These are phyloP conservation scores for Neospermospora avenae DNA, from an alignment of 2,329 filamentous ascomycete genomes.

Conservation along the genomic window DNA sequence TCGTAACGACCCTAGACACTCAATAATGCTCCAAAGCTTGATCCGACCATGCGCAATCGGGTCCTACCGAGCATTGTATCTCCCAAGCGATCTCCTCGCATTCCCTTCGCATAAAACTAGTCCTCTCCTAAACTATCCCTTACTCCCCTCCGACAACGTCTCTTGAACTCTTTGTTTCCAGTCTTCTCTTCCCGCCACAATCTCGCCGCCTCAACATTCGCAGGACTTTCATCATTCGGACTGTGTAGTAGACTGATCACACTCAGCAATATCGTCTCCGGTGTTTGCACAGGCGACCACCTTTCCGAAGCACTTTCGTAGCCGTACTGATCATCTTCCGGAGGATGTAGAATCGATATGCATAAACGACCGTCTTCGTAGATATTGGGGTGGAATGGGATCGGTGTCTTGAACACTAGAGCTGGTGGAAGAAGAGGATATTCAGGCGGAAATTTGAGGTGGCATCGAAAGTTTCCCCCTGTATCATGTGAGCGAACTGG, in stretches of 20 bases:
- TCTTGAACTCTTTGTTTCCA: constrained; percentile 68
- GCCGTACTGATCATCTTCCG: constrained; percentile 89
- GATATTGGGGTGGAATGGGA: constrained; percentile 93
- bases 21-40: neutral
- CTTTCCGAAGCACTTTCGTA: constrained; percentile 89
- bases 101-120: constrained; percentile 29
- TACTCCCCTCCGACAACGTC: constrained; percentile 72
- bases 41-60: neutral
- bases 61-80: neutral
- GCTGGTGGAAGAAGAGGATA: constrained; percentile 88
- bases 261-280: constrained; percentile 87
- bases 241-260: constrained; percentile 90
- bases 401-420: constrained; percentile 79
- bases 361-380: constrained; percentile 86
- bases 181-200: constrained; percentile 77
- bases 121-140: constrained; percentile 78
- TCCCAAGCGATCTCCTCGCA: neutral
- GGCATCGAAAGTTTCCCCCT: constrained; percentile 92
- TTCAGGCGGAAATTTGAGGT: constrained; percentile 75
- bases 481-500: neutral
- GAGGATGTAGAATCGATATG: constrained; percentile 95
- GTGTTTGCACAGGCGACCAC: constrained; percentile 92
- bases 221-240: constrained; percentile 93
- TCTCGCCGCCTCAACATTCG: constrained; percentile 89
- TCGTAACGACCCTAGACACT: neutral